Evolutionary conservation across 2,329 filamentous ascomycete species (phyloP).

Genomic region (Diplodia seriata): DNA sequence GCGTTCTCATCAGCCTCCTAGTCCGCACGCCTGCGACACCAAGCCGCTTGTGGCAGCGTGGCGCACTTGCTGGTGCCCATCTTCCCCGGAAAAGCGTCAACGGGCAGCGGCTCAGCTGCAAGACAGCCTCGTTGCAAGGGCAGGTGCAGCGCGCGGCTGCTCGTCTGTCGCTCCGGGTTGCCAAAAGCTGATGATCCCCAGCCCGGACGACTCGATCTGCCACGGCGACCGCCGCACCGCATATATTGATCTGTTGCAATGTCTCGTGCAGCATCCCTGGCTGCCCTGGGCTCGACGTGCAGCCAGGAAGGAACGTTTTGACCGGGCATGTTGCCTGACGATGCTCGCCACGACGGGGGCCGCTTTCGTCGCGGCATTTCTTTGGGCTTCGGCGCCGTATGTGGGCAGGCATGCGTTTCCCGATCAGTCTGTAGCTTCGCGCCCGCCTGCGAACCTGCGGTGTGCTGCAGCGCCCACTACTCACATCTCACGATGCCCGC

Average conservation of each 20-base stretch:
- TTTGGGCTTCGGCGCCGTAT: constrained; percentile 1
- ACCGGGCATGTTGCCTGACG: constrained; percentile 1
- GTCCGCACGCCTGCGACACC: background rate
- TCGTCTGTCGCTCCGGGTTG: constrained; percentile 15
- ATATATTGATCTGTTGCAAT: constrained; percentile 29
- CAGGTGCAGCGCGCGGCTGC: constrained; percentile 4
- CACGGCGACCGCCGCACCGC: constrained; percentile 23
- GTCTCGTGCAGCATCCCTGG: constrained; percentile 4
- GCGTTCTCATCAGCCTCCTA: constrained; percentile 23
- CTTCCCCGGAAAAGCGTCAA: background rate
- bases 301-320: background rate
- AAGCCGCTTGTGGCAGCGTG: constrained; percentile 20
- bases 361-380: constrained; percentile 6
- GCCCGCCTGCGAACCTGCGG: constrained; percentile 23
- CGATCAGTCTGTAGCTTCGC: background rate
- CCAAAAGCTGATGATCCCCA: constrained; percentile 12
- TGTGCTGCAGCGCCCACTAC: constrained; percentile 9
- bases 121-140: constrained; percentile 8
- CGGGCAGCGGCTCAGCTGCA: constrained; percentile 6
- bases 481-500: constrained; percentile 17
- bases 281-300: background rate
- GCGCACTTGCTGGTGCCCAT: constrained; percentile 5
- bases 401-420: constrained; percentile 23
- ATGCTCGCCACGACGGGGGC: constrained; percentile 6
- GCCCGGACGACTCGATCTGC: constrained; percentile 22